Evolutionary conservation across 495 filamentous ascomycete species (phyloP), one percentile per base, ranked within the genome.

Genomic region (Jackrogersella multiformis): DNA sequence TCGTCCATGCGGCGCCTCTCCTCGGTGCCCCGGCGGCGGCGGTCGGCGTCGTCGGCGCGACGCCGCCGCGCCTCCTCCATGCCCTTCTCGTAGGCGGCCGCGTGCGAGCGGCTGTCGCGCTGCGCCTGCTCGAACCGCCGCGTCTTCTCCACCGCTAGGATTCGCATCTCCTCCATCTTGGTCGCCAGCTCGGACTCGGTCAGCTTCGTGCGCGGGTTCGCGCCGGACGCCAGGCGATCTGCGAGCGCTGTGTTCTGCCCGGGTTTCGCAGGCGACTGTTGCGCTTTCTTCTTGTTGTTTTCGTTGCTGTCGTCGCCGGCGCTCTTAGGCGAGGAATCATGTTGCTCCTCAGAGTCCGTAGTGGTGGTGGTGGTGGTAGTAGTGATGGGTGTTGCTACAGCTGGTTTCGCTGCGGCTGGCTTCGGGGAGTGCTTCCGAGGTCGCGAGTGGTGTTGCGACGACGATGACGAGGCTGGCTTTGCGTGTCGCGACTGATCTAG

Each of bases 161-260:
- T 72, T 13, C 81, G 82, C 77, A 82, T 83, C 60, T 77, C 63
- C 57, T 81, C 78, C 79, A 86, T 82, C 67, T 83, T 83, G 39
- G 76, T 79, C 0, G 79, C 73, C 10, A 85, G 76, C 71, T 86
- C 82, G 4, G 77, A 69, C 1, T 86, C 82, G 13, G 83, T 85
- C 6, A 83, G 81, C 68, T 86, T 86, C 8, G 77, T 77, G 53
- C 80, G 79, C 20, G 81, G 80, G 71, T 81, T 82, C 5, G 74
- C 80, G 54, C 81, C 81, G 2, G 80, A 82, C 35, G 72, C 73
- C 12, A 81, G 64, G 4, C 81, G 81, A 16, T 77, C 71, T 4
- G 69, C 74, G 5, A 61, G 58, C 15, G 68, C 77, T 2, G 77
- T 80, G 61, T 78, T 79, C 35, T 71, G 58, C 1, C 66, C 71